Conservation (phyloP, 768 basidiomycete species). For the Hygrocybe coccinea region DNA sequence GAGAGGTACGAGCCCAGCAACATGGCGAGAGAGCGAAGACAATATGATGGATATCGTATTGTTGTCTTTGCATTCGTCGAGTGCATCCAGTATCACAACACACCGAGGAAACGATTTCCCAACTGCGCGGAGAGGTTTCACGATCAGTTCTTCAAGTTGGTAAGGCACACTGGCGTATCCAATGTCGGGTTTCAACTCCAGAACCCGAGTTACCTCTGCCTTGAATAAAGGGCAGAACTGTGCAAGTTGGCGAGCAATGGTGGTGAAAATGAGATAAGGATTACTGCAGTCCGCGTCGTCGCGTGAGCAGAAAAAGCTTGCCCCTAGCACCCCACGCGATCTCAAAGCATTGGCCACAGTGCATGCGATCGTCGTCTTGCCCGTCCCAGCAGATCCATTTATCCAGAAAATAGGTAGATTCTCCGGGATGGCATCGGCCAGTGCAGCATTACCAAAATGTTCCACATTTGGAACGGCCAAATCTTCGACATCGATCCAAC, state of each 20-base stretch:
- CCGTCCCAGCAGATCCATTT: too few relatives aligned
- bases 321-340: constrained; percentile 19
- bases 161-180: constrained; percentile 11
- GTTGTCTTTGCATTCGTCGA: constrained; percentile 25
- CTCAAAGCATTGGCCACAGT: constrained; percentile 21
- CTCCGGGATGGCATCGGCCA: background rate
- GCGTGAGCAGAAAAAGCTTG: constrained; percentile 34
- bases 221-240: constrained; percentile 2
- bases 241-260: constrained; percentile 29
- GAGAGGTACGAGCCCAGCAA: constrained; percentile 6
- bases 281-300: constrained; percentile 20
- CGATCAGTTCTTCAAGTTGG: constrained; percentile 17
- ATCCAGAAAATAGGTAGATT: too few relatives aligned
- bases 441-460: background rate
- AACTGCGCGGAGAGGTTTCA: too few relatives aligned
- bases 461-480: background rate
- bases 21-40: constrained; percentile 4
- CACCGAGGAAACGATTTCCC: background rate
- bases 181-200: constrained; percentile 16
- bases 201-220: constrained; percentile 2
- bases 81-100: constrained; percentile 23
- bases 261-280: constrained; percentile 24
- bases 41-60: too few relatives aligned
- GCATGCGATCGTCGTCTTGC: constrained; percentile 25
- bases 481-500: background rate